Evolutionary conservation across 192 early-diverging fungal genomes (phyloP).

Genomic region (Geranomyces michiganensis): DNA sequence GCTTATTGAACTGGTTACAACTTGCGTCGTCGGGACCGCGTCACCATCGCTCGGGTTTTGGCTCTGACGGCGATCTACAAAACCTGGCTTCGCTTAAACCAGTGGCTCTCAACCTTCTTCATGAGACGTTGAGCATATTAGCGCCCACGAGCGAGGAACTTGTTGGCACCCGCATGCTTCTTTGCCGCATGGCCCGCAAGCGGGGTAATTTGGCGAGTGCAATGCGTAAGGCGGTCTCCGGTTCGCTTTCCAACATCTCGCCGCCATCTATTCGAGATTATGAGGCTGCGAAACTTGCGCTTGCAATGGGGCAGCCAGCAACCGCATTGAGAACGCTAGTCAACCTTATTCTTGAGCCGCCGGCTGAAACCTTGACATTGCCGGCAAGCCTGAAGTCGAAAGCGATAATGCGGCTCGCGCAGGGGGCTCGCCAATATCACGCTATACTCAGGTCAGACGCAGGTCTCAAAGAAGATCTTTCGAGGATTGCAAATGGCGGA

Average conservation of each 20-base stretch:
- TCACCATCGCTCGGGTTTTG: too few relatives aligned
- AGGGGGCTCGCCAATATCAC: neutral
- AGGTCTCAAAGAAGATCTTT: too few relatives aligned
- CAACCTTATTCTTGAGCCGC: neutral
- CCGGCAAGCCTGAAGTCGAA: neutral
- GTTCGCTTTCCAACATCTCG: too few relatives aligned
- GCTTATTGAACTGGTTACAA: too few relatives aligned
- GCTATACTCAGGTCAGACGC: too few relatives aligned
- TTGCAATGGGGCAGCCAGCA: constrained; percentile 14
- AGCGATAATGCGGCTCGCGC: neutral
- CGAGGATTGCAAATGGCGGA: too few relatives aligned
- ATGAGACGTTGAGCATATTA: neutral
- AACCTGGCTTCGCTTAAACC: too few relatives aligned
- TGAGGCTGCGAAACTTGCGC: constrained; percentile 25
- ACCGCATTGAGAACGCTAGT: neutral
- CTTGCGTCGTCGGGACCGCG: too few relatives aligned
- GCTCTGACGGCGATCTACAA: too few relatives aligned
- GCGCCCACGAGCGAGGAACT: neutral
- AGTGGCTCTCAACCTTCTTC: neutral
- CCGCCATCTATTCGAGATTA: neutral
- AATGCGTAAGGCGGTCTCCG: neutral
- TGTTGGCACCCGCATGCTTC: too few relatives aligned
- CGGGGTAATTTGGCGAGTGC: constrained; percentile 22
- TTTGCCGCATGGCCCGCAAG: constrained; percentile 14
- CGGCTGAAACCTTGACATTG: neutral